Conservation (phyloP, 371 early-diverging fungal genomes). For the Rhizopus microsporus region DNA sequence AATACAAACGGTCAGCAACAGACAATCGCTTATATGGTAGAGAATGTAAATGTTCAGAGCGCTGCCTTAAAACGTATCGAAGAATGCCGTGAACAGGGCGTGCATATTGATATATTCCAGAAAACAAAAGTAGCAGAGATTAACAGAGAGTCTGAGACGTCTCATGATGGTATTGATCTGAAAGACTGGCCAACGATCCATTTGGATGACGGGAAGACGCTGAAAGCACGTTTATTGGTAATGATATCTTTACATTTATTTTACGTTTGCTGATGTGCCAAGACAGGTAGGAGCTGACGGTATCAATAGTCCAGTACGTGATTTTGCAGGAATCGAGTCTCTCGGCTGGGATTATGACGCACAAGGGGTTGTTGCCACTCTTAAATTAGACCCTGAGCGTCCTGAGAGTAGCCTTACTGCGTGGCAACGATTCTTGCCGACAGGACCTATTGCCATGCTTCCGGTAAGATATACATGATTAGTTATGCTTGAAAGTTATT, state of each 20-base stretch:
- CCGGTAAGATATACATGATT: constrained; percentile 58
- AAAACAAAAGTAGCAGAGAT: constrained; percentile 60
- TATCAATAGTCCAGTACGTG: constrained; percentile 83
- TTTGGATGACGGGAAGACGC: constrained; percentile 55
- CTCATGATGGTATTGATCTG: constrained; percentile 32
- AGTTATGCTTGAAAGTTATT: no score
- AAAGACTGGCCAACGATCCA: constrained; percentile 67
- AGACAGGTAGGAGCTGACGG: constrained; percentile 89
- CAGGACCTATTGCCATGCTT: constrained; percentile 91
- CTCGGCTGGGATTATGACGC: constrained; percentile 89
- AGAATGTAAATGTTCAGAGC: constrained; percentile 52
- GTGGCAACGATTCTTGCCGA: constrained; percentile 94
- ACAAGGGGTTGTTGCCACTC: constrained; percentile 88
- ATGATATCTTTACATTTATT: constrained; percentile 4
- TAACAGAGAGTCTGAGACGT: neutral
- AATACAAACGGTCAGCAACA: constrained; percentile 7
- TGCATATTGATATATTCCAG: constrained; percentile 54
- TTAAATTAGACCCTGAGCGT: constrained; percentile 49
- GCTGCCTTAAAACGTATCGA: constrained; percentile 51
- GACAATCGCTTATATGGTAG: constrained; percentile 61
- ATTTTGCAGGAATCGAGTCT: constrained; percentile 79
- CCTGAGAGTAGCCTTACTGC: constrained; percentile 64
- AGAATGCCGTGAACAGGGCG: constrained; percentile 34
- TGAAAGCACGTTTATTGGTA: constrained; percentile 63
- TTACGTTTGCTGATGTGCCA: neutral